Base-by-base conservation (phyloP, 2,329 filamentous ascomycete genomes). In the Fusarium brachygibbosum region DNA sequence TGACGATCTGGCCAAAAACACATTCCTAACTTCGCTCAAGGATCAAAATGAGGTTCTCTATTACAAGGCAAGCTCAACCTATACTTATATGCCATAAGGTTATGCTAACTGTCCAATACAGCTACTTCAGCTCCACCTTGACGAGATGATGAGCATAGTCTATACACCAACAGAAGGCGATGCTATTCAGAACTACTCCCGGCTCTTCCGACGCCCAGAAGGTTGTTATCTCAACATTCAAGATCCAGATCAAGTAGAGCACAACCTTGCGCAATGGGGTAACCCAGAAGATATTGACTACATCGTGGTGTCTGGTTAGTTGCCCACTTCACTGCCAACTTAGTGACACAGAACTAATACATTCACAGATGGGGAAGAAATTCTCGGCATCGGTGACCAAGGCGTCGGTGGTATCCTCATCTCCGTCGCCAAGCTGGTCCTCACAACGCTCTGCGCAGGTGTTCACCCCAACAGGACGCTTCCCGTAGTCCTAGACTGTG, bases 121-220 rank as follows among this genome's bases (percentile, higher is more conserved):
- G 87, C 84, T 97, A 12, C 84, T 96, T 10, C 86, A 92, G 76
- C 88, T 92, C 6, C 90, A 97, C 73, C 80, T 97, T 21, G 90
- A 92, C 68, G 93, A 97, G 76, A 96, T 97, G 92, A 94, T 97
- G 75, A 89, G 90, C 40, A 83, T 97, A n/a, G 92, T 97, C 29
- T 97, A 97, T 76, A 97, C 94, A 0, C 94, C 94, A 0, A 97
- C 94, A 0, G 93, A 97, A 79, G 93, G 92, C 11, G 93, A 97
- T 40, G 94, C 94, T 0, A 97, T 97, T 51, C 88, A 93, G 70
- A 92, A 94, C 68, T 97, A 93, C 76, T 96, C 93, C 0, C 82
- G 90, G 0, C 78, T 96, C 0, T 97, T 97, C 74, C 83, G 94
- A 13, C 84, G 87, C 19, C 92, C 93, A 0, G 91, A 95, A 70